These are phyloP conservation scores for Galeopsis tetrahit DNA, from an alignment of 257 asterid species.

Conservation along the genomic window DNA sequence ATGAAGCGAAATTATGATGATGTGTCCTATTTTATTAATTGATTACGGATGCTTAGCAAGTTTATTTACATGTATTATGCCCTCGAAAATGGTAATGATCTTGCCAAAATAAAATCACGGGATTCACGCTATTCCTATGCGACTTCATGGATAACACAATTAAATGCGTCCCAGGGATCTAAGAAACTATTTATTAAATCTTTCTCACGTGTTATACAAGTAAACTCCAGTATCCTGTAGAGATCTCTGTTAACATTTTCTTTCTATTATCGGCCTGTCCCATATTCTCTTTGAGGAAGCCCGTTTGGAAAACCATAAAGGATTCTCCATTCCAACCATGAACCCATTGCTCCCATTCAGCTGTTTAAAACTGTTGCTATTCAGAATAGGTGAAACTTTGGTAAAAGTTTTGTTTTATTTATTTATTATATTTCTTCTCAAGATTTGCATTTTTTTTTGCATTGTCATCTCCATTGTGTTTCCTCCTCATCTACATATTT, in stretches of 20 bases:
- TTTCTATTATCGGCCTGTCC: conserved; percentile 1
- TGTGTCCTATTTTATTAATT: conserved; percentile 2
- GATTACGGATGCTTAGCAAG: neutral
- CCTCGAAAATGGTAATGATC: neutral
- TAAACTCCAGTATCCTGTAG: neutral
- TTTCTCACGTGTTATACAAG: neutral
- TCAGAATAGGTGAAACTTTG: neutral
- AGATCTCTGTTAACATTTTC: no score
- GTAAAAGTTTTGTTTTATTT: no score
- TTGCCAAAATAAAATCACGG: conserved; percentile 6
- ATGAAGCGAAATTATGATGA: neutral
- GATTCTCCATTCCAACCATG: neutral
- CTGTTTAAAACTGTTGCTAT: neutral
- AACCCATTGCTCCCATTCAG: neutral
- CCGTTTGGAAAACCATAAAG: conserved; percentile 2
- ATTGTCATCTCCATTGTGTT: neutral
- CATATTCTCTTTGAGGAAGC: conserved; percentile 12
- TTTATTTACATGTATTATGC: conserved; percentile 19
- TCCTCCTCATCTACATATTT: conserved; percentile 17
- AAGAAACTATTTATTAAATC: conserved; percentile 10
- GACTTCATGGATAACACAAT: neutral
- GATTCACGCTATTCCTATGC: neutral
- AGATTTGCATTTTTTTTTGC: neutral
- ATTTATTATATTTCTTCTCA: neutral
- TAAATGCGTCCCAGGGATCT: conserved; percentile 7